Conservation (phyloP, 129 eudicot species). For the Ambrosia artemisiifolia region DNA sequence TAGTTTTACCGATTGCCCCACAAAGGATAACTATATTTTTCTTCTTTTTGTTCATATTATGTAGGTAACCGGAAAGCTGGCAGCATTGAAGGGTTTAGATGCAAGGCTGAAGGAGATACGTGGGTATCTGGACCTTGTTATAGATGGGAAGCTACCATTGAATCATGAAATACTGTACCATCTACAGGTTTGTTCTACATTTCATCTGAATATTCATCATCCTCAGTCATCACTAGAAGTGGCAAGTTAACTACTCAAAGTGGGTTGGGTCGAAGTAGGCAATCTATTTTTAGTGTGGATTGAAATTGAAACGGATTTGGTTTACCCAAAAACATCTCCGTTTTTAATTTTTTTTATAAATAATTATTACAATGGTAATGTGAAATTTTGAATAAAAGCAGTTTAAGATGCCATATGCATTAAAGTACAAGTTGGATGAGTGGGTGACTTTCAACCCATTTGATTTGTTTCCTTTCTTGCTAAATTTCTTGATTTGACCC, state of each 20-base stretch:
- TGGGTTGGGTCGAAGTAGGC: no score
- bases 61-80: constrained; percentile 92
- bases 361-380: not conserved
- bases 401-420: not conserved
- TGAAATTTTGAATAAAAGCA: not conserved
- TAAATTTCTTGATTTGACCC: not conserved
- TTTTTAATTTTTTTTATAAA: not conserved
- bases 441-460: not conserved
- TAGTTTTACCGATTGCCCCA: not conserved
- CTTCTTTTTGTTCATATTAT: not conserved
- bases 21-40: not conserved
- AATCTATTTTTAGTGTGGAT: no score
- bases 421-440: no score
- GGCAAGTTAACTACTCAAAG: not conserved
- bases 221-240: not conserved
- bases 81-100: constrained; percentile 92
- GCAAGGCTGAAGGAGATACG: constrained; percentile 86
- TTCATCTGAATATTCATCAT: not conserved
- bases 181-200: constrained; percentile 56
- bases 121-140: constrained; percentile 80
- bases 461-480: not conserved
- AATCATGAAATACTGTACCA: constrained; percentile 94
- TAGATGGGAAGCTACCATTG: constrained; percentile 81
- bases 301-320: no score
- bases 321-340: not conserved